Evolutionary conservation across 305 asterid species (phyloP).

Genomic region (Plantago coronopus): DNA sequence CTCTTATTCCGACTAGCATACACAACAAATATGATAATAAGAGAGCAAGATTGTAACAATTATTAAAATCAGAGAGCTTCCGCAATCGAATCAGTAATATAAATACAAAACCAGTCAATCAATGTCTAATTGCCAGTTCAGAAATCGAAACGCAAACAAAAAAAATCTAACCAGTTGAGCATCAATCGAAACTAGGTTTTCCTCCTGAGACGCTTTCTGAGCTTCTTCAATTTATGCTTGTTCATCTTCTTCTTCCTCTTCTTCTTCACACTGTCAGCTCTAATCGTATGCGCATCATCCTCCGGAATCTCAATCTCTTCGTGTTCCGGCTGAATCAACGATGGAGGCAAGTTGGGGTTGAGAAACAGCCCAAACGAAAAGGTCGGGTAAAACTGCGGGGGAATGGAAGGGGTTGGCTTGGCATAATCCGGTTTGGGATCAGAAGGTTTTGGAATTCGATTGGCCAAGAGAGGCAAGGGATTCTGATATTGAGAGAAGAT

Average conservation of each 20-base stretch:
- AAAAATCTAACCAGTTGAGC: neutral
- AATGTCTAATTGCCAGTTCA: neutral
- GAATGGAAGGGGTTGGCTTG: neutral
- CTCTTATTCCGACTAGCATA: constrained; percentile 10
- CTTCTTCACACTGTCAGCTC: constrained; percentile 81
- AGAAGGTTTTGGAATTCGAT: neutral
- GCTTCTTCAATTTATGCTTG: constrained; percentile 79
- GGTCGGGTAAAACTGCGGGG: constrained; percentile 6
- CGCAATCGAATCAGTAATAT: neutral
- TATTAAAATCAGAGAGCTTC: neutral
- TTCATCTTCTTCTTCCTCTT: constrained; percentile 92
- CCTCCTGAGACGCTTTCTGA: constrained; percentile 57
- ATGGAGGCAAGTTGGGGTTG: constrained; percentile 8
- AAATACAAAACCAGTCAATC: neutral
- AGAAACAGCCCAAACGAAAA: constrained; percentile 9
- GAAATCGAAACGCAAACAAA: neutral
- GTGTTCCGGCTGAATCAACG: neutral
- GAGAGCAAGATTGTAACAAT: neutral
- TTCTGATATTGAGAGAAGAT: neutral
- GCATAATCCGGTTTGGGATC: neutral
- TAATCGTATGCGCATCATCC: constrained; percentile 44
- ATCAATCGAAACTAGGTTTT: constrained; percentile 38
- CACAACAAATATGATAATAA: constrained; percentile 25
- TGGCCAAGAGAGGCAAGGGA: neutral
- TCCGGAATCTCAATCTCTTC: neutral